Evolutionary conservation across 2,329 filamentous ascomycete species (phyloP).

Genomic region (Penicillium sp.): DNA sequence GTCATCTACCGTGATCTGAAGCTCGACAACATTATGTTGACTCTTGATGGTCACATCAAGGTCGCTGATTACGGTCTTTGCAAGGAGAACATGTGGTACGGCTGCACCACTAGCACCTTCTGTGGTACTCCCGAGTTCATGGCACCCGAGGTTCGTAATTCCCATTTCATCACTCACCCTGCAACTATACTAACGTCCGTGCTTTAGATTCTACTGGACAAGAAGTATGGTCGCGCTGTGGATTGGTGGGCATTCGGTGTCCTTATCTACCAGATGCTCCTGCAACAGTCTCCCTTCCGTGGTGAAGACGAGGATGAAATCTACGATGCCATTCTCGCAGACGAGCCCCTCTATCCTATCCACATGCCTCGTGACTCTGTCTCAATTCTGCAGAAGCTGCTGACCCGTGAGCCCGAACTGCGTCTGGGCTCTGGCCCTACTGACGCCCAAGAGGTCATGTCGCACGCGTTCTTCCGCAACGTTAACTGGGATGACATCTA

Average conservation of each 20-base stretch:
- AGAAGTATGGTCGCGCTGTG: conserved; percentile 96
- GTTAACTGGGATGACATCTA: conserved; percentile 99
- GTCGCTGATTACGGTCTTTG: conserved; percentile 98
- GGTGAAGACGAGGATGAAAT: conserved; percentile 99
- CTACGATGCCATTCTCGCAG: conserved; percentile 96
- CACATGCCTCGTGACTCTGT: conserved; percentile 98
- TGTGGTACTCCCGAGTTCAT: conserved; percentile 99
- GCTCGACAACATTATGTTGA: conserved; percentile 88
- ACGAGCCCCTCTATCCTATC: conserved; percentile 96
- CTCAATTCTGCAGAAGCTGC: conserved; percentile 94
- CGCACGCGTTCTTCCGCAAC: conserved; percentile 95
- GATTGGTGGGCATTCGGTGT: conserved; percentile 99
- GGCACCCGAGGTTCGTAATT: conserved; percentile 81
- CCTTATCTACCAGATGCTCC: conserved; percentile 98
- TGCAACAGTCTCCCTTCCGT: conserved; percentile 98
- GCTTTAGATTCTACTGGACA: conserved; percentile 85
- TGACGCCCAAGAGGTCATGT: conserved; percentile 98
- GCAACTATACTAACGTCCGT: conserved; percentile 28
- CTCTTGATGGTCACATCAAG: conserved; percentile 96
- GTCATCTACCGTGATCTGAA: conserved; percentile 92
- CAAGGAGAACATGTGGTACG: conserved; percentile 99
- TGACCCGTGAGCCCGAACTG: conserved; percentile 92
- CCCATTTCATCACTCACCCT: not conserved
- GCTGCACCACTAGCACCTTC: conserved; percentile 94
- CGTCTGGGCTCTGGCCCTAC: conserved; percentile 93